phyloP scores from a whole-genome alignment of 768 basidiomycete genomes.

The Nidula microcarpa region DNA sequence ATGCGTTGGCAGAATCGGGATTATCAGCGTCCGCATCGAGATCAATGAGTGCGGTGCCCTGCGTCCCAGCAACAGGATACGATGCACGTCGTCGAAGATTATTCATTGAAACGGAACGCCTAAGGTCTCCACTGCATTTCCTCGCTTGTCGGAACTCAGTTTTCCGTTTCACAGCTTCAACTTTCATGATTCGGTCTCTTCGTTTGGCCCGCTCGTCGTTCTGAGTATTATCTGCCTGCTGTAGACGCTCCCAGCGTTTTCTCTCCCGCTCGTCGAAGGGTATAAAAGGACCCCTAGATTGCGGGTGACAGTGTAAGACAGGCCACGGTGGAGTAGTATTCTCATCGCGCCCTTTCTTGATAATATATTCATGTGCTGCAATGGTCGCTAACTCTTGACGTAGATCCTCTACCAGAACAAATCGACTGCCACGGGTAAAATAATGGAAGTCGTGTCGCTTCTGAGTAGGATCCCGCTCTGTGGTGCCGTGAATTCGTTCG shows the following conservation, averaged over 20 bases:
- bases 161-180: conserved; percentile 27
- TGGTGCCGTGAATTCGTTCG: conserved; percentile 82
- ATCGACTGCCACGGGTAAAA: conserved; percentile 71
- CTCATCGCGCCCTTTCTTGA: conserved; percentile 48
- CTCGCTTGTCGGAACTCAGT: conserved; percentile 27
- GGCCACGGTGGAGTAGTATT: conserved; percentile 72
- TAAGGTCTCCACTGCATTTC: conserved; percentile 48
- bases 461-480: conserved; percentile 89
- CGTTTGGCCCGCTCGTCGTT: conserved; percentile 34
- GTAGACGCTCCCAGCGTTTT: conserved; percentile 59
- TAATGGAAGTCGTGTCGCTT: conserved; percentile 87
- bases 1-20: conserved; percentile 59
- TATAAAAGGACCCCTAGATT: conserved; percentile 70
- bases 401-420: conserved; percentile 91
- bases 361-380: conserved; percentile 76
- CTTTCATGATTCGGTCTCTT: conserved; percentile 25
- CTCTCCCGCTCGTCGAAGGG: conserved; percentile 75
- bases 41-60: conserved; percentile 25
- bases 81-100: conserved; percentile 61
- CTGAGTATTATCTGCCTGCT: conserved; percentile 41
- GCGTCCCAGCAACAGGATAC: conserved; percentile 17
- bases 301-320: conserved; percentile 73
- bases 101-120: conserved; percentile 73
- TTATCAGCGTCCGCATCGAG: conserved; percentile 42
- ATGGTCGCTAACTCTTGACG: conserved; percentile 81